phyloP scores from a whole-genome alignment of 768 basidiomycete genomes.

The Peribolospora kevripleyi region DNA sequence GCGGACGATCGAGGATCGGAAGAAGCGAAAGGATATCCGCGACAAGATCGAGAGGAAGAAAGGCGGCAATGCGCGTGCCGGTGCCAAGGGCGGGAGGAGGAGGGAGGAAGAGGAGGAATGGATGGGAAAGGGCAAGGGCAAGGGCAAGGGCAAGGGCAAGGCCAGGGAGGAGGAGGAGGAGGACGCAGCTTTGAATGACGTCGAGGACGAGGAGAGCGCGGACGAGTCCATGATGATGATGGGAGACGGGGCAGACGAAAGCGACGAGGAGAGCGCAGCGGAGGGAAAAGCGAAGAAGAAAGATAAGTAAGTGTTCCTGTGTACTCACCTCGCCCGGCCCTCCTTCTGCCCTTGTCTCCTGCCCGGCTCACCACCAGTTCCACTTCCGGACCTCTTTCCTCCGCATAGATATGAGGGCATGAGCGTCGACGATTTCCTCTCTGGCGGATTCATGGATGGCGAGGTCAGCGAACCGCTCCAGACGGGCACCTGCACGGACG shows the following conservation, averaged over 20 bases:
- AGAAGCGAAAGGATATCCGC: too few relatives aligned
- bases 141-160: too few relatives aligned
- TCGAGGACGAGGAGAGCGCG: conserved; percentile 8
- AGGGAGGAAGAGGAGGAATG: too few relatives aligned
- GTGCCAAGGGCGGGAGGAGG: too few relatives aligned
- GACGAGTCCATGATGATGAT: conserved; percentile 1
- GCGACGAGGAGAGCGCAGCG: conserved; percentile 1
- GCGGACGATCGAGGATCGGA: too few relatives aligned
- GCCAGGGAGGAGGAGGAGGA: conserved; percentile 5
- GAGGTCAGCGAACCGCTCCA: too few relatives aligned
- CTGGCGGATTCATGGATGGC: conserved; percentile 39
- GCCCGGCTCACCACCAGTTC: not conserved
- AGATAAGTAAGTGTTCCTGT: not conserved
- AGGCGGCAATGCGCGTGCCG: too few relatives aligned
- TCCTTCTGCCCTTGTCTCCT: not conserved
- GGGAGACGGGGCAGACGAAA: conserved; percentile 10
- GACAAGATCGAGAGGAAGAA: too few relatives aligned
- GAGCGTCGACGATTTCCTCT: conserved; percentile 37
- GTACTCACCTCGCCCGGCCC: not conserved
- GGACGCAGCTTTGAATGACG: conserved; percentile 11
- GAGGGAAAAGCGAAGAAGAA: conserved; percentile 7
- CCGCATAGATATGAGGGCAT: too few relatives aligned
- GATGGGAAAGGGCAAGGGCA: too few relatives aligned
- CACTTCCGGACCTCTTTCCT: too few relatives aligned
- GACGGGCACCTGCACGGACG: conserved; percentile 15